Base-by-base conservation (phyloP, 2,329 filamentous ascomycete species). In the Scedosporium apiospermum region DNA sequence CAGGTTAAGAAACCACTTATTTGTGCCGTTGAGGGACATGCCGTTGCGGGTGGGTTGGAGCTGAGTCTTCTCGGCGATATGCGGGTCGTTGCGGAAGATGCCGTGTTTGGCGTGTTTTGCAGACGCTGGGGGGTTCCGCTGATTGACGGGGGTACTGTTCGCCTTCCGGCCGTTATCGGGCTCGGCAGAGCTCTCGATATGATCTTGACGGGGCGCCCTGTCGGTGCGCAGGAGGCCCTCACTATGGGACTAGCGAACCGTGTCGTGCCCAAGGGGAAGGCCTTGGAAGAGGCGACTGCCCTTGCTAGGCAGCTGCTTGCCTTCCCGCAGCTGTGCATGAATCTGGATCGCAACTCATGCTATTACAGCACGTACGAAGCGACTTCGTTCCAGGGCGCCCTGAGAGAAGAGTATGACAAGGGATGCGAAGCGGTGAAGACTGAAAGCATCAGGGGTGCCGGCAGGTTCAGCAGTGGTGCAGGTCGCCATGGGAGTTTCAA, bases 261-360 rank as follows among this genome's bases (percentile, higher is more conserved):
- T 0, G 76, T 84, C 0, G 81, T 84, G 1, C 73, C 75, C 0
- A 79, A 78, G 64, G 82, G 81, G 0, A 75, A 76, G 64, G 77
- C 78, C 3, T 63, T 81, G n/a, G 73, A 77, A 5, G 80, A 80
- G 65, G 81, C 82, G 0, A 73, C 72, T 44, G 71, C 71, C 38
- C 72, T 85, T 60, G 82, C 82, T 2, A 69, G 70, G 59, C 71
- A 77, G 65, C 64, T 85, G 41, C 65, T 82, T 2, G 65, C 67
- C 3, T 84, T 84, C 58, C 82, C 82, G 1, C 77, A 83, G 66
- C 67, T 69, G 5, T 82, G 80, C 66, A 77, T 85, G 76, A 82
- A 79, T 61, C 70, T 69, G 2, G 82, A 85, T 67, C 72, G 81
- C 3, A 68, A 66, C 3, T 78, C 73, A 9, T 76, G 75, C 42